Base-by-base conservation (phyloP, 2,329 filamentous ascomycete species). In the Botryotinia calthae region DNA sequence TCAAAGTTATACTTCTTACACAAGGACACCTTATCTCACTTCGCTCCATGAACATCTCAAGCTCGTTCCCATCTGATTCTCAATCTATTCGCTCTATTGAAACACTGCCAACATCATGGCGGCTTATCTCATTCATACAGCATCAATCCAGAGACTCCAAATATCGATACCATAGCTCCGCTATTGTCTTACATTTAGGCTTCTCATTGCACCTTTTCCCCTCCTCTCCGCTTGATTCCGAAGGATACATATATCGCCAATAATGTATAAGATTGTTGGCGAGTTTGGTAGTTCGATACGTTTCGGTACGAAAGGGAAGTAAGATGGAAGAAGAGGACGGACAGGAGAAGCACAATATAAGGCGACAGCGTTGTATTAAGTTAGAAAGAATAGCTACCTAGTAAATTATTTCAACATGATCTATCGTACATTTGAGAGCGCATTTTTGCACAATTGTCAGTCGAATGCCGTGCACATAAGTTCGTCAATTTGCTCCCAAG, bases 391-490 rank as follows among this genome's bases (percentile, higher is more conserved):
- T 51, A 14, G 12, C 25, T n/a, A 14, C 25, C 25, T n/a, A 51
- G 56, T 25, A 14, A 5, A 37, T 8, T 2, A 5, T 8, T 16
- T 61, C 58, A 8, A 25, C 34, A 61, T 2, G 12, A 25, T 16
- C 4, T 40, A 22, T 37, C 12, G 12, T 16, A 25, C 1, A 8
- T n/a, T 20, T n/a, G n/a, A n/a, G 4, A 62, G 0, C 14, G 22
- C 2, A 28, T 12, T 40, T 8, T 14, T n/a, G 59, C 6, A n/a
- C 1, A 7, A 28, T 0, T 37, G 7, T 2, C 18, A n/a, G 14
- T 42, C 18, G 14, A 9, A 62, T 42, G 2, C 40, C 5, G 25
- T 62, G 22, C 12, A 40, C 25, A 40, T 28, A n/a, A 18, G 6
- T 12, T 28, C 6, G 14, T 42, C 42, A 20, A 9, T 28, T 28